Percentiles rank a stretch among this genome's conserved stretches.
phyloP scores from a whole-genome alignment of 257 asterid species.

The Scutellaria barbata region DNA sequence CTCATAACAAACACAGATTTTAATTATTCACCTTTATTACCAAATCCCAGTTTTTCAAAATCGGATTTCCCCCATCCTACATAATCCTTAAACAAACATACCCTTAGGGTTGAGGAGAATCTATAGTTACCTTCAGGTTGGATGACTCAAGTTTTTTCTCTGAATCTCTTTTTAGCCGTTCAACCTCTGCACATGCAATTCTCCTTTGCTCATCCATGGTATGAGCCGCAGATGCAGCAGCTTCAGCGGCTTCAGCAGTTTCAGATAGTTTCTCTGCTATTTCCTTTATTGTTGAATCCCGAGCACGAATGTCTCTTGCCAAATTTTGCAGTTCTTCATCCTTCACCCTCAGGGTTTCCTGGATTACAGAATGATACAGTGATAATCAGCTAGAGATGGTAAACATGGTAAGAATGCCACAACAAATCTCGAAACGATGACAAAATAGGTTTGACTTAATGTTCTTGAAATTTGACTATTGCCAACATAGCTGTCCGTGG shows the following conservation, averaged over 20 bases:
- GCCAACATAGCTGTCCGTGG: neutral
- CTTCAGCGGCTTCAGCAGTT: conserved; percentile 97
- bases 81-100: no score
- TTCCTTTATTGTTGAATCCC: conserved; percentile 88
- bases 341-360: conserved; percentile 97
- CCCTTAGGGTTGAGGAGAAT: conserved; percentile 25
- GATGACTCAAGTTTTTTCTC: conserved; percentile 62
- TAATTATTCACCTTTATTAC: no score
- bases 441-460: neutral
- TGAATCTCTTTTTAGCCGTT: conserved; percentile 68
- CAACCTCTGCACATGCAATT: conserved; percentile 83
- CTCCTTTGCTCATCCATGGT: conserved; percentile 92
- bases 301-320: conserved; percentile 86
- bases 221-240: conserved; percentile 97
- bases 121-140: conserved; percentile 55
- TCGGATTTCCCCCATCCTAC: no score
- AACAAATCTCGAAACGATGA: neutral
- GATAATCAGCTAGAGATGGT: conserved; percentile 14
- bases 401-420: conserved; percentile 16
- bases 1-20: no score
- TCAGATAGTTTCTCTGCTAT: conserved; percentile 86
- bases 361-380: conserved; percentile 36
- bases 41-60: no score
- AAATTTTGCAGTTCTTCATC: conserved; percentile 97
- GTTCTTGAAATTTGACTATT: conserved; percentile 1